These are phyloP conservation scores for Pichia occidentalis DNA, from an alignment of 805 yeast species.

Conservation along the genomic window DNA sequence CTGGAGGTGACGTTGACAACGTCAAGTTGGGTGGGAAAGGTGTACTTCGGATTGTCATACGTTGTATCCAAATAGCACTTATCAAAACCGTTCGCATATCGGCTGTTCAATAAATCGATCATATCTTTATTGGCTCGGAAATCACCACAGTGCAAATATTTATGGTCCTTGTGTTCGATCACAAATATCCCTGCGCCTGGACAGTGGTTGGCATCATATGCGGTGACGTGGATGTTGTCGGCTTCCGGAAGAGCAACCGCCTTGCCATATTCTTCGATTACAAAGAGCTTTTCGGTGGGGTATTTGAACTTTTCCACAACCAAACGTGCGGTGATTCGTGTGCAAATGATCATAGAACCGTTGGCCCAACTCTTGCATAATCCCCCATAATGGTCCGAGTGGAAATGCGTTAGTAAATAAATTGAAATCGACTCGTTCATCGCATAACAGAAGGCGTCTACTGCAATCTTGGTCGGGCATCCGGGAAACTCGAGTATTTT, in stretches of 20 bases:
- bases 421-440: conserved; percentile 39
- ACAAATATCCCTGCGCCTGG: conserved; percentile 89
- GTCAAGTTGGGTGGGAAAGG: conserved; percentile 69
- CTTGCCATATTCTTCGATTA: conserved; percentile 34
- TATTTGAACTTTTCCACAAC: conserved; percentile 50
- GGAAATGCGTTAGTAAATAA: conserved; percentile 78
- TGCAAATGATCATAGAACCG: conserved; percentile 60
- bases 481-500: conserved; percentile 42
- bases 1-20: conserved; percentile 58
- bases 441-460: conserved; percentile 59
- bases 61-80: conserved; percentile 85
- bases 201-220: conserved; percentile 88
- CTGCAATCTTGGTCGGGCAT: conserved; percentile 35
- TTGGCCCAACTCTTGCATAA: conserved; percentile 68
- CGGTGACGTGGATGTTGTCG: conserved; percentile 46
- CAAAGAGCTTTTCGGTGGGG: conserved; percentile 33
- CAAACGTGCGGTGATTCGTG: conserved; percentile 60
- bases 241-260: conserved; percentile 35
- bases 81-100: conserved; percentile 35
- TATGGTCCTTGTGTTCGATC: conserved; percentile 42
- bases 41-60: conserved; percentile 65
- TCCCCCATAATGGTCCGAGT: conserved; percentile 92
- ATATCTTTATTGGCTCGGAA: conserved; percentile 63
- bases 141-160: conserved; percentile 84
- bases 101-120: conserved; percentile 31